Evolutionary conservation across 208 protist genomes (phyloP).

Genomic region (Naegleria gruberi): DNA sequence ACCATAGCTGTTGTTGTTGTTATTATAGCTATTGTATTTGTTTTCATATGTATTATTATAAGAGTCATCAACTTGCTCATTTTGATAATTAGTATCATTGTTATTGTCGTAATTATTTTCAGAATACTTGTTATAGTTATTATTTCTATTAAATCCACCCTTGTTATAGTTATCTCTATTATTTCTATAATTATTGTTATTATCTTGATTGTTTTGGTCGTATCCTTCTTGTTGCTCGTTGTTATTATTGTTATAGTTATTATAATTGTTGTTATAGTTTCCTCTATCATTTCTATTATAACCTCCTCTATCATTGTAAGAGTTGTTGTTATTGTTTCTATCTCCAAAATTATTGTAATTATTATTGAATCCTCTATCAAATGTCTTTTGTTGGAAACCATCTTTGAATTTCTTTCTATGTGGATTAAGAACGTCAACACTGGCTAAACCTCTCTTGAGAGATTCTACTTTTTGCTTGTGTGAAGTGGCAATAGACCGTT

Average conservation of each 20-base stretch:
- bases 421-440: not conserved
- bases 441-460: not conserved
- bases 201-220: too few relatives aligned
- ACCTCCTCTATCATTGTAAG: not conserved
- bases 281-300: not conserved
- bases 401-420: not conserved
- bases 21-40: too few relatives aligned
- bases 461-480: not conserved
- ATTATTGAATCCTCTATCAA: not conserved
- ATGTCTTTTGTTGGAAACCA: not conserved
- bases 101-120: too few relatives aligned
- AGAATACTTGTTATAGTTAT: too few relatives aligned
- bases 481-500: not conserved
- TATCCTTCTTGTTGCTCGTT: not conserved
- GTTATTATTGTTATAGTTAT: not conserved
- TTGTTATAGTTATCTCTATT: too few relatives aligned
- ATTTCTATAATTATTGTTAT: too few relatives aligned
- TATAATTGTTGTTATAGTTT: not conserved
- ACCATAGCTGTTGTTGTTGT: too few relatives aligned
- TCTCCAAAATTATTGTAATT: not conserved
- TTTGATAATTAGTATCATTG: too few relatives aligned
- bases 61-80: too few relatives aligned
- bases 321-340: not conserved
- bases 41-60: too few relatives aligned
- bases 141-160: too few relatives aligned